These are phyloP conservation scores for Bipolaris bicolor DNA, from an alignment of 2,329 filamentous ascomycete species.

Conservation along the genomic window DNA sequence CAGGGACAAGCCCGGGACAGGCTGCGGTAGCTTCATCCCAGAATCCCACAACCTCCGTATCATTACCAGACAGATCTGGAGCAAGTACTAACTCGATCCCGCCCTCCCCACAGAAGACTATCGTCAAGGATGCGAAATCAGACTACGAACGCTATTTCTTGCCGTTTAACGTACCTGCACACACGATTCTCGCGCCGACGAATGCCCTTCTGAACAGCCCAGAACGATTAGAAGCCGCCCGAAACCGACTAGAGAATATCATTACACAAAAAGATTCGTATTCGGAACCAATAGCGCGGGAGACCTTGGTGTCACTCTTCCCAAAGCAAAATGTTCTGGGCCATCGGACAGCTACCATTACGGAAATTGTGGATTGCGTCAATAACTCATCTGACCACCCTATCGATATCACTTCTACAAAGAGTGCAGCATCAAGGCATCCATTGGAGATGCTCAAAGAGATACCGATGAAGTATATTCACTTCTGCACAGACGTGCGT, in stretches of 20 bases:
- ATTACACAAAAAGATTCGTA: conserved; percentile 21
- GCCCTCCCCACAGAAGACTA: conserved; percentile 45
- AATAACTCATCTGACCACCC: conserved; percentile 51
- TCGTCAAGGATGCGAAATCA: conserved; percentile 42
- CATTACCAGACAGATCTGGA: conserved; percentile 29
- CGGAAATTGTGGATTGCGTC: conserved; percentile 52
- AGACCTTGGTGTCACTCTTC: conserved; percentile 28
- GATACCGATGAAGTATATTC: conserved; percentile 68
- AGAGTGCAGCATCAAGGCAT: conserved; percentile 23
- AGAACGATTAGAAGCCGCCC: conserved; percentile 35
- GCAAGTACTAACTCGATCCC: conserved; percentile 33
- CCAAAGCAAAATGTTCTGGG: conserved; percentile 23
- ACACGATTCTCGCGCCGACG: conserved; percentile 71
- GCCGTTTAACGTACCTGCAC: conserved; percentile 77
- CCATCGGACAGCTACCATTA: conserved; percentile 29
- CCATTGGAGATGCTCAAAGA: conserved; percentile 55
- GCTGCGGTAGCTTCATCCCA: conserved; percentile 41
- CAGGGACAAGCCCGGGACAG: conserved; percentile 36
- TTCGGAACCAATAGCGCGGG: conserved; percentile 22
- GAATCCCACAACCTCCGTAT: conserved; percentile 40
- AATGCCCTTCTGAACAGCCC: conserved; percentile 45
- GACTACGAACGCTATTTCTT: conserved; percentile 71
- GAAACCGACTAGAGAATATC: conserved; percentile 36
- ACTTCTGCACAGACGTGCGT: conserved; percentile 67
- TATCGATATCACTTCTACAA: conserved; percentile 53